phyloP scores from a whole-genome alignment of 2,329 filamentous ascomycete genomes.

The Cladosporium sp. region DNA sequence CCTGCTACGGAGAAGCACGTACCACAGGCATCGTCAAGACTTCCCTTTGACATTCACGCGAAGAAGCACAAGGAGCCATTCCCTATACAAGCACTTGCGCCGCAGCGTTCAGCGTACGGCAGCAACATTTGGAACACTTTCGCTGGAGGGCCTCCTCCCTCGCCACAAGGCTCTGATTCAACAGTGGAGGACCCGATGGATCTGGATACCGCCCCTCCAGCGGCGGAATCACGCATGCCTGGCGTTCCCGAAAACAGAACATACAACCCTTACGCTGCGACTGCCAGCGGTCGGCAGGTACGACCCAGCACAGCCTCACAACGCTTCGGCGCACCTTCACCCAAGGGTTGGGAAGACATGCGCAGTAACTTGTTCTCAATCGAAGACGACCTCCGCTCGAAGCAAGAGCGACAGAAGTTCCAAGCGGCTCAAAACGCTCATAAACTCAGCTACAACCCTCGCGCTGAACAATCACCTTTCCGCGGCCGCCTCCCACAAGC shows the following conservation, averaged over 20 bases:
- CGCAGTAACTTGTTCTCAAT: constrained; percentile 33
- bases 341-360: constrained; percentile 29
- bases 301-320: constrained; percentile 37
- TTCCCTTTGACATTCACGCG: constrained; percentile 33
- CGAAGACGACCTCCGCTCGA: constrained; percentile 28
- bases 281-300: constrained; percentile 24
- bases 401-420: constrained; percentile 19
- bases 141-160: constrained; percentile 26
- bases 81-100: constrained; percentile 39
- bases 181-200: constrained; percentile 66
- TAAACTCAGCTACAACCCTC: constrained; percentile 28
- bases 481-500: constrained; percentile 71
- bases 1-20: constrained; percentile 30
- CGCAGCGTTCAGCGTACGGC: constrained; percentile 24
- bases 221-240: constrained; percentile 26
- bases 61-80: constrained; percentile 37
- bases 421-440: constrained; percentile 22
- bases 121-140: constrained; percentile 24
- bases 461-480: constrained; percentile 58
- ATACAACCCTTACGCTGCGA: constrained; percentile 25
- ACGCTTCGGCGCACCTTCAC: constrained; percentile 54
- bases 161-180: constrained; percentile 29
- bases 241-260: constrained; percentile 24
- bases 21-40: constrained; percentile 32
- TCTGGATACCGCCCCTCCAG: constrained; percentile 58